Evolutionary conservation across 1,139 yeast species (phyloP), one percentile per base, ranked within the genome.

Genomic region (Blastobotrys niveus): DNA sequence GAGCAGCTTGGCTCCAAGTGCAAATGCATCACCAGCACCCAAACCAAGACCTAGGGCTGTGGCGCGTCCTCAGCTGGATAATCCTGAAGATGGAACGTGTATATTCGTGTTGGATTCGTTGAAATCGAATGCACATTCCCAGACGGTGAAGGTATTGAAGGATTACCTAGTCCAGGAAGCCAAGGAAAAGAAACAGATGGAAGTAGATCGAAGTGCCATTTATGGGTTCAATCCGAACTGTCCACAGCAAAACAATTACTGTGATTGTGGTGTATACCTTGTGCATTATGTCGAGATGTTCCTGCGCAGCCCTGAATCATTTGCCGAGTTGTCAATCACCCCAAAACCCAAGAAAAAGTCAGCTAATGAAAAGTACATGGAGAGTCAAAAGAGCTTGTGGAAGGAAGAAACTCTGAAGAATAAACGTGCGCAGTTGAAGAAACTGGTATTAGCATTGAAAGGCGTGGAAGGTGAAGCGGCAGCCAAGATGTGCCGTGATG

Each of bases 231-330:
- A 71, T 3, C 82, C 84, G 5, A 60, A 67, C 24, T 94, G 88
- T 0, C 96, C 96, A 0, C 79, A 75, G 50, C 99, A 93, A 59
- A 79, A 80, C 40, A 93, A 93, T 60, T 80, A 81, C 64, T 86
- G 89, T 58, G 98, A 93, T 61, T 93, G 99, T 66, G 99, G 99
- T 1, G 79, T 93, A 19, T 96, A 86, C 65, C 84, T 91, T 4
- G 81, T 93, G 21, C 82, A 82, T 56, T 91, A 86, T 57, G 76
- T 85, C 19, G 73, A 76, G 49, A 76, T 74, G 54, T 83, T 89
- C 68, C 67, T 86, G 41, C 65, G 68, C 30, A 64, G 73, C 39
- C 78, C 81, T 0, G 59, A 60, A 0, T 67, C 60, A 34, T 77
- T 85, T 48, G 70, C 79, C 32, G 60, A 63, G 29, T 55, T 76